A percentile compares a stretch with the other conserved stretches of the same genome.
Evolutionary conservation across 2,329 filamentous ascomycete genomes (phyloP).

Genomic region (Penicillium sp.): DNA sequence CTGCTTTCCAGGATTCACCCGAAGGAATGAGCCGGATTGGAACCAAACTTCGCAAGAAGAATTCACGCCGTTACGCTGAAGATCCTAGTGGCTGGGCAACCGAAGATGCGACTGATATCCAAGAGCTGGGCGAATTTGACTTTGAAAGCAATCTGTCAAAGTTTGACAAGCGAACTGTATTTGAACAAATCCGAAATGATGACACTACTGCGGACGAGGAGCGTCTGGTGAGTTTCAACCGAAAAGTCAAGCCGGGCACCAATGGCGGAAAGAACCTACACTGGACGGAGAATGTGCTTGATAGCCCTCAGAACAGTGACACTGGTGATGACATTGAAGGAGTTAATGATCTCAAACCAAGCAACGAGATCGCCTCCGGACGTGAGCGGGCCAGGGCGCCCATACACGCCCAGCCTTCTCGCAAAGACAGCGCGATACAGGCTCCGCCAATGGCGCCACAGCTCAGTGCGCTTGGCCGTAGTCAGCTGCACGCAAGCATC

Average conservation of each 20-base stretch:
- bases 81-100: conserved; percentile 86
- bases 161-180: conserved; percentile 89
- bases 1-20: conserved; percentile 45
- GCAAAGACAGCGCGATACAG: conserved; percentile 45
- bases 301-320: conserved; percentile 69
- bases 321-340: conserved; percentile 60
- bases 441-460: conserved; percentile 40
- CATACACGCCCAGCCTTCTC: conserved; percentile 36
- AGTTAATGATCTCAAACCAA: conserved; percentile 42
- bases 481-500: conserved; percentile 30
- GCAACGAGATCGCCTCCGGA: conserved; percentile 49
- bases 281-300: conserved; percentile 86
- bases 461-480: conserved; percentile 35
- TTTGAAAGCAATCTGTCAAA: conserved; percentile 87
- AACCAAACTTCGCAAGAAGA: conserved; percentile 48
- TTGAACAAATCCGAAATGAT: conserved; percentile 86
- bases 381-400: conserved; percentile 43
- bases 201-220: conserved; percentile 87
- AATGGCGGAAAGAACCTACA: conserved; percentile 86
- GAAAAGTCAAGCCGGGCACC: conserved; percentile 63
- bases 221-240: conserved; percentile 87
- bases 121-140: conserved; percentile 92
- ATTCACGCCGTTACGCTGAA: conserved; percentile 50
- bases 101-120: conserved; percentile 90
- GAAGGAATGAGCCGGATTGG: conserved; percentile 26